Conservation (phyloP, 768 basidiomycete species). For the Calocera viscosa region DNA sequence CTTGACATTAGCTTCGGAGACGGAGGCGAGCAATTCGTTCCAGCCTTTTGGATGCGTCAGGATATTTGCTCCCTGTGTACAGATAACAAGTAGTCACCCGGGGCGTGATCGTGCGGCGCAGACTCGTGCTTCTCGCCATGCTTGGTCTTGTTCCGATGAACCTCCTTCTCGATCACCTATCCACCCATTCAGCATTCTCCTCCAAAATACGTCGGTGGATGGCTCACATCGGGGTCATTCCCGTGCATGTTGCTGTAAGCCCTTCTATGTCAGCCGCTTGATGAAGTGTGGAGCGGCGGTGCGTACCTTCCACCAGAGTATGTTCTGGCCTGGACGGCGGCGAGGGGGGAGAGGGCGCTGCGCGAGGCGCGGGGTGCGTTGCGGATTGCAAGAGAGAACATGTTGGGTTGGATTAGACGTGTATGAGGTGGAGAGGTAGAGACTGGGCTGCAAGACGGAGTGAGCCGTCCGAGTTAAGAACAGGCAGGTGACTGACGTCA, state of each 20-base stretch:
- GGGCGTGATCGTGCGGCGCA: background rate
- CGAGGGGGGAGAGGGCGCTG: background rate
- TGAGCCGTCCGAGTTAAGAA: background rate
- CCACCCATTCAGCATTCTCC: background rate
- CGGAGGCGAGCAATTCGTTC: slow-evolving; percentile 3
- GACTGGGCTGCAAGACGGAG: background rate
- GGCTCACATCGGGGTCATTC: slow-evolving; percentile 1
- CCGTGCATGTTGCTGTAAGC: slow-evolving; percentile 1
- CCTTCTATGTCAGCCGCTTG: background rate
- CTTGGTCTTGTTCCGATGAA: slow-evolving; percentile 4
- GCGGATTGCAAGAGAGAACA: background rate
- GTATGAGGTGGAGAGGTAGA: background rate
- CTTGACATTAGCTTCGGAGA: background rate
- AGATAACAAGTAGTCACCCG: background rate
- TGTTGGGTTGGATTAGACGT: background rate
- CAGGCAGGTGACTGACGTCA: slow-evolving; percentile 5
- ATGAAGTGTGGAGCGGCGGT: background rate
- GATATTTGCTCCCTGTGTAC: background rate
- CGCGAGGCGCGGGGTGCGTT: background rate
- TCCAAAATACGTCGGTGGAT: background rate
- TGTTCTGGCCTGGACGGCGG: background rate
- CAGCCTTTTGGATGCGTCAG: background rate
- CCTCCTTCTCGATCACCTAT: background rate
- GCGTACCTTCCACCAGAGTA: background rate
- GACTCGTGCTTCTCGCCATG: slow-evolving; percentile 4